Evolutionary conservation across 305 asterid genomes (phyloP).

Genomic region (Fraxinus floribunda): DNA sequence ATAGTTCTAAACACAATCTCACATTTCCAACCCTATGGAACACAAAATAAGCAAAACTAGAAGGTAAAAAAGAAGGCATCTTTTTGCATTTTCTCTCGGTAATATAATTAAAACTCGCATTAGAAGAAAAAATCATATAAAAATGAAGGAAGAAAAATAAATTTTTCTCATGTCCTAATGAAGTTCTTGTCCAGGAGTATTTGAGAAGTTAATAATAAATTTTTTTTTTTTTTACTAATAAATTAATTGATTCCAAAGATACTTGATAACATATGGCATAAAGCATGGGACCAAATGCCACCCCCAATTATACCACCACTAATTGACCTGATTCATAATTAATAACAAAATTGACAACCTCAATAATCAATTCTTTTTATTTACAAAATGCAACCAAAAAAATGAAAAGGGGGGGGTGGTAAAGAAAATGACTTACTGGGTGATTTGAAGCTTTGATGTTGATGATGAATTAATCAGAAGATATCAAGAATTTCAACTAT

Average conservation of each 20-base stretch:
- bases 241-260: not conserved
- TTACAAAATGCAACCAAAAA: not conserved
- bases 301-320: not conserved
- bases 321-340: not conserved
- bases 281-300: constrained; percentile 5
- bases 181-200: not conserved
- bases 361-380: not conserved
- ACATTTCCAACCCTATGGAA: not conserved
- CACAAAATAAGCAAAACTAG: not conserved
- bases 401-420: not conserved
- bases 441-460: not conserved
- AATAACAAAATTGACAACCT: not conserved
- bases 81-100: not conserved
- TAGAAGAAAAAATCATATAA: not conserved
- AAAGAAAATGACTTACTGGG: not conserved
- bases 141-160: constrained; percentile 3
- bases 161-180: not conserved
- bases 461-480: not conserved
- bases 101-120: not conserved
- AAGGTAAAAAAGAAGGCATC: not conserved
- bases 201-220: not conserved
- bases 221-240: not conserved
- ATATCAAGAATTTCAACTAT: constrained; percentile 1
- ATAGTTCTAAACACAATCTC: not conserved
- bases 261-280: not conserved